Conservation (phyloP, 1,284 basidiomycete species). For the Marasmius oreades region DNA sequence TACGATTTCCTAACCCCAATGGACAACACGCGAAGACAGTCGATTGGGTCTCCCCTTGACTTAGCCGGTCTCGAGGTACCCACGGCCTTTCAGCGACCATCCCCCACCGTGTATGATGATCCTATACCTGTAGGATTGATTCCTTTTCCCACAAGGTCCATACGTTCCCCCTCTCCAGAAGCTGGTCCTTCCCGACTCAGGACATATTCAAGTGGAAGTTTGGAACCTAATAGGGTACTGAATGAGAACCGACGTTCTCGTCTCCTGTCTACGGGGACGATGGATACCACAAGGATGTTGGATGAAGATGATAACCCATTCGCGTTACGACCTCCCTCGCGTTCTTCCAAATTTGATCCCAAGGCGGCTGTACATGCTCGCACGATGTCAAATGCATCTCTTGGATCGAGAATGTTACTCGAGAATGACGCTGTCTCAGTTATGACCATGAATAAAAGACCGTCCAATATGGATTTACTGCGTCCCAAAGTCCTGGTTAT, state of each 20-base stretch:
- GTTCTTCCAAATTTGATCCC: conserved; percentile 70
- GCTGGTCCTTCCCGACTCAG: conserved; percentile 36
- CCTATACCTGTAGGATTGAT: conserved; percentile 43
- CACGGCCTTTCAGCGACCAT: conserved; percentile 37
- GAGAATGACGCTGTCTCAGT: conserved; percentile 51
- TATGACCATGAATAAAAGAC: conserved; percentile 36
- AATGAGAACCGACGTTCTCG: conserved; percentile 23
- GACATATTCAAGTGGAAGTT: conserved; percentile 36
- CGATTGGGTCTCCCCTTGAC: conserved; percentile 56
- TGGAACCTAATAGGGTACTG: conserved; percentile 10
- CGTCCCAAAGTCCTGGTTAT: conserved; percentile 81
- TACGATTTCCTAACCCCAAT: conserved; percentile 43
- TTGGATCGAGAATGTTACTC: conserved; percentile 59
- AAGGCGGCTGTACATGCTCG: conserved; percentile 55
- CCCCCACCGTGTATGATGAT: conserved; percentile 45
- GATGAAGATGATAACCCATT: conserved; percentile 55
- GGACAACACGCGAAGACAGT: conserved; percentile 35
- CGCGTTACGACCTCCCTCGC: conserved; percentile 55
- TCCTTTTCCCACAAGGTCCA: conserved; percentile 61
- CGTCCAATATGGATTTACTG: conserved; percentile 71
- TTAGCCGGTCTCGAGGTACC: conserved; percentile 40
- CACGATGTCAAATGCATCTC: conserved; percentile 61
- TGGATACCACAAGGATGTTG: conserved; percentile 33
- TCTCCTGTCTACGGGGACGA: conserved; percentile 34
- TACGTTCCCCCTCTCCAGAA: conserved; percentile 49